Evolutionary conservation across 345 rosid species (phyloP).

Genomic region (Toxicodendron radicans): DNA sequence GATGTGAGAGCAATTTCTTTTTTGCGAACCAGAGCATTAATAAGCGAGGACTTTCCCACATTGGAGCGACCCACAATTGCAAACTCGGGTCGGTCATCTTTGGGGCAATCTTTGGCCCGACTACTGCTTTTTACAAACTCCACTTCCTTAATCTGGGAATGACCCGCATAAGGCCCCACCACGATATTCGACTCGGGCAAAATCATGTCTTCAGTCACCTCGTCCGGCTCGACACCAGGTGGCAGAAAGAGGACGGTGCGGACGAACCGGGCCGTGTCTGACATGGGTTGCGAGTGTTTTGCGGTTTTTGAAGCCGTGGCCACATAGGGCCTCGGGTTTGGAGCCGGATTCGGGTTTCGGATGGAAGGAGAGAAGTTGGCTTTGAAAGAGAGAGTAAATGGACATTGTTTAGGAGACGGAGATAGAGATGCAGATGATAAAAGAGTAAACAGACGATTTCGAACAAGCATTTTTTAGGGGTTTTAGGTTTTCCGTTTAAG

Average conservation of each 20-base stretch:
- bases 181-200: slow-evolving; percentile 90
- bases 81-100: slow-evolving; percentile 78
- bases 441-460: slow-evolving; percentile 23
- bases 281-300: slow-evolving; percentile 39
- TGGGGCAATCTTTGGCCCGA: slow-evolving; percentile 87
- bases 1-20: slow-evolving; percentile 97
- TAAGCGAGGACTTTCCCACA: slow-evolving; percentile 95
- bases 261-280: slow-evolving; percentile 38
- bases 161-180: slow-evolving; percentile 85
- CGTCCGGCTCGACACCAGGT: slow-evolving; percentile 76
- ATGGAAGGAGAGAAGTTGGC: slow-evolving; percentile 14
- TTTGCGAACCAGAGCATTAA: slow-evolving; percentile 75
- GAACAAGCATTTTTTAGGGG: slow-evolving; percentile 15
- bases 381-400: slow-evolving; percentile 2
- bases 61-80: slow-evolving; percentile 90
- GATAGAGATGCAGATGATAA: neutral
- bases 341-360: slow-evolving; percentile 3
- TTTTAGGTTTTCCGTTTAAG: neutral
- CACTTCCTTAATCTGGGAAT: slow-evolving; percentile 84
- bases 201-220: slow-evolving; percentile 66
- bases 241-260: slow-evolving; percentile 59
- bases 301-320: slow-evolving; percentile 37
- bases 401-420: slow-evolving; percentile 8
- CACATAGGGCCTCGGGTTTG: slow-evolving; percentile 12
- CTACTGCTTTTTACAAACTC: slow-evolving; percentile 86